These are phyloP conservation scores for Tetracladium maxilliforme DNA, from an alignment of 2,329 filamentous ascomycete species.

Conservation along the genomic window DNA sequence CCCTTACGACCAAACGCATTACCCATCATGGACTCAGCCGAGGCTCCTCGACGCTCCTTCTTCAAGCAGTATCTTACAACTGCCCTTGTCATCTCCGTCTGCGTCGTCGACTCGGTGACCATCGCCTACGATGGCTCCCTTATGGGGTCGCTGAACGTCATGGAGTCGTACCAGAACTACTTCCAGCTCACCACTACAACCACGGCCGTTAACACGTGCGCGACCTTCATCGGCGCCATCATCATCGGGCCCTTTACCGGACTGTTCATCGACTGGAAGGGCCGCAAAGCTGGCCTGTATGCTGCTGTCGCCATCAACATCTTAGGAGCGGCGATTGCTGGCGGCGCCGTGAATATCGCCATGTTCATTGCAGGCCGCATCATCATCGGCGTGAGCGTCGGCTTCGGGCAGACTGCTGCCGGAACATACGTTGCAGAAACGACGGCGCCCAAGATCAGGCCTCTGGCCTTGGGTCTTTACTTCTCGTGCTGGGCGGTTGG, in stretches of 20 bases:
- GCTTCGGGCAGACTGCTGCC: no score
- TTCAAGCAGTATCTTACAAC: no score
- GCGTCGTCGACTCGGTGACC: constrained; percentile 13
- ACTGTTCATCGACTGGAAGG: constrained; percentile 10
- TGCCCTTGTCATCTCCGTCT: constrained; percentile 10
- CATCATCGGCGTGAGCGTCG: constrained; percentile 11
- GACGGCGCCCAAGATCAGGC: no score
- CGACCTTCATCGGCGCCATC: constrained; percentile 12
- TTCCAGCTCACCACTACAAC: constrained; percentile 17
- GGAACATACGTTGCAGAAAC: no score
- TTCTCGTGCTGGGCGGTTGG: constrained; percentile 13
- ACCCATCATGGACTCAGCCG: no score
- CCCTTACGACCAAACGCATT: no score
- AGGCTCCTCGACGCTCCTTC: no score
- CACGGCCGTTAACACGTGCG: constrained; percentile 14
- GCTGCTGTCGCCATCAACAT: constrained; percentile 7
- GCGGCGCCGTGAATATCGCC: constrained; percentile 10
- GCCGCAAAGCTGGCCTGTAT: constrained; percentile 10
- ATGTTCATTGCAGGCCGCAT: constrained; percentile 13
- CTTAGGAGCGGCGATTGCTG: constrained; percentile 9
- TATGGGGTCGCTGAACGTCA: constrained; percentile 19
- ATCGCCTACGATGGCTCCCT: constrained; percentile 16
- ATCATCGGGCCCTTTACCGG: constrained; percentile 8
- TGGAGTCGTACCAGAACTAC: constrained; percentile 16
- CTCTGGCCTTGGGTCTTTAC: constrained; percentile 4